A percentile compares a stretch with the other conserved stretches of the same genome.
These are phyloP conservation scores for Fomes fomentarius DNA, from an alignment of 1,284 basidiomycete genomes.

Conservation along the genomic window DNA sequence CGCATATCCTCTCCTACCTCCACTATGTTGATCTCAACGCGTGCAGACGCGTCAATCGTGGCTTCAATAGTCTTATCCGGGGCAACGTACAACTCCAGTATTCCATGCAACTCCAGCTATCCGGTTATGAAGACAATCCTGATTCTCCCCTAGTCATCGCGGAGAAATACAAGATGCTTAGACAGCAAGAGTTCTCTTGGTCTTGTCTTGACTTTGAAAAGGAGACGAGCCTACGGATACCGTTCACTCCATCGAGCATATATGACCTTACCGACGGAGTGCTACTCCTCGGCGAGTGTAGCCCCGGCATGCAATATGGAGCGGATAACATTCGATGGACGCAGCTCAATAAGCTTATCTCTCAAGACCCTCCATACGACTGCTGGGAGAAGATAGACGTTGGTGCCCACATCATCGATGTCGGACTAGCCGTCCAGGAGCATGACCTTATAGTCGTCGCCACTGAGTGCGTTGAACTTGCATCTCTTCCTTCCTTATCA, in stretches of 20 bases:
- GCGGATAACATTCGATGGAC: slow-evolving; percentile 18
- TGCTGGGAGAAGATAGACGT: slow-evolving; percentile 40
- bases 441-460: slow-evolving; percentile 52
- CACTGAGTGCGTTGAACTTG: slow-evolving; percentile 36
- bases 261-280: slow-evolving; percentile 49
- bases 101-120: slow-evolving; percentile 35
- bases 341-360: not conserved
- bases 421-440: slow-evolving; percentile 50
- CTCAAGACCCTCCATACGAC: not conserved
- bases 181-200: slow-evolving; percentile 33
- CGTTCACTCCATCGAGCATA: slow-evolving; percentile 34
- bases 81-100: slow-evolving; percentile 40
- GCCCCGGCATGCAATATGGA: slow-evolving; percentile 12
- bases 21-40: slow-evolving; percentile 32
- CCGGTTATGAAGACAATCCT: slow-evolving; percentile 39
- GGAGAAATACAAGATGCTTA: slow-evolving; percentile 36
- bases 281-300: slow-evolving; percentile 43
- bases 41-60: slow-evolving; percentile 30
- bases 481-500: too few relatives aligned
- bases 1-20: slow-evolving; percentile 37
- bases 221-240: slow-evolving; percentile 15
- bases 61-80: slow-evolving; percentile 34
- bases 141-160: slow-evolving; percentile 27
- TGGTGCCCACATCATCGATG: slow-evolving; percentile 35
- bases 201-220: slow-evolving; percentile 20